Evolutionary conservation across 2,329 filamentous ascomycete genomes (phyloP), one percentile per base, ranked within the genome.

Genomic region (Monilinia aucupariae): DNA sequence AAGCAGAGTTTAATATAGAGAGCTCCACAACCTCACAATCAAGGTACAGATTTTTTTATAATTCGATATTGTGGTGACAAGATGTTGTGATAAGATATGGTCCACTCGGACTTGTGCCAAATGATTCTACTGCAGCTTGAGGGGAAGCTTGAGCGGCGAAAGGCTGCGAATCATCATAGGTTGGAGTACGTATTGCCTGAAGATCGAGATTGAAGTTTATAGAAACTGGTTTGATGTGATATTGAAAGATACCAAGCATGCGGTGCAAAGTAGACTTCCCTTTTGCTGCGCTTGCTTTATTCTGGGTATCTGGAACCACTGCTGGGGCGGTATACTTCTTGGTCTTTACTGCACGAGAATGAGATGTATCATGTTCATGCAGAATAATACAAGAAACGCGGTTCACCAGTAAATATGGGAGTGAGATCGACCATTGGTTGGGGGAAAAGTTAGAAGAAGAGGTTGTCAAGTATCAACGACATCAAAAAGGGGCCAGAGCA

Each of bases 11-110:
- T 62, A 62, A 68, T 30, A 22, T 45, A 39, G 34, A 39, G 32
- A 58, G 50, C 39, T 43, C 20, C 58, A 10, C 8, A 22, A 32
- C n/a, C 17, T n/a, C 17, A 25, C 22, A 27, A 20, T 64, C 63
- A 65, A 70, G 68, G 66, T 61, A 70, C 65, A 48, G 30, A n/a
- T n/a, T n/a, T n/a, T 39, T 63, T 15, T 37, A 59, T 63, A 22
- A 68, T 68, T 71, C 62, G 68, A 69, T 64, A 61, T 63, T 64
- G 17, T 27, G 9, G 34, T 34, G 37, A 37, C n/a, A n/a, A n/a
- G n/a, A n/a, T n/a, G n/a, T n/a, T n/a, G 34, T 34, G 37, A 37
- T 34, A 41, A 32, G 12, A 34, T 52, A 12, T 62, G n/a, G 41
- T 59, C 64, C 63, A 65, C 67, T 63, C 58, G 59, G 58, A 61